Base-by-base conservation (phyloP, 805 yeast genomes). In the Peterozyma xylosa region DNA sequence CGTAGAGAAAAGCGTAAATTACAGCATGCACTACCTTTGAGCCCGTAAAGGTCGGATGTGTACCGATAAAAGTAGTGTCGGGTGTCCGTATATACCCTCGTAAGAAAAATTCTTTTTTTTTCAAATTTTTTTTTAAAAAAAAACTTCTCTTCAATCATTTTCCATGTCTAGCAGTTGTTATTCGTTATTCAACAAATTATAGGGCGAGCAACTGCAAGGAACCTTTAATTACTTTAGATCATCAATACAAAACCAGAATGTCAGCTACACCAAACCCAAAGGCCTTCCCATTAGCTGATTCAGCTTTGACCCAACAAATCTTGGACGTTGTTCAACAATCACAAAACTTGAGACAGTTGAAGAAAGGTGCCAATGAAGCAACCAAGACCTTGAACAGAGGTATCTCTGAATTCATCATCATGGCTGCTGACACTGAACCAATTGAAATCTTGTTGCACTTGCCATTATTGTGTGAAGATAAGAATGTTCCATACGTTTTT, bases 391-490 rank as follows among this genome's bases (percentile, higher is more conserved):
- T 91, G 73, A 91, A 91, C 86, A 86, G 98, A 78, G 99, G 99
- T 82, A 91, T 91, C 63, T 86, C 97, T 60, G 99, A 91, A 75
- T 91, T 91, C 78, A 90, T 91, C 70, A 87, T 91, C 74, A 88
- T 93, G 97, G 99, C 99, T 55, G 99, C 99, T 59, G 99, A 93
- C 67, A 89, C 99, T 60, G 96, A 90, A 73, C 99, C 99, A 60
- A 90, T 93, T 64, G 99, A 93, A 76, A 91, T 93, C 69, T 82
- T 93, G 63, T 80, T 93, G 70, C 99, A 93, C 68, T 79, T 93
- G 68, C 99, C 99, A 42, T 79, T 93, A 60, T 77, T 93, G 60
- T 93, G 99, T 72, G 99, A 93, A 75, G 99, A 93, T 74, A 93
- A 93, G 80, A 93, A 93, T 76, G 99, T 93, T 55, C 97, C 99